These are phyloP conservation scores for Harringtonia aguacate DNA, from an alignment of 2,329 filamentous ascomycete species.

Conservation along the genomic window DNA sequence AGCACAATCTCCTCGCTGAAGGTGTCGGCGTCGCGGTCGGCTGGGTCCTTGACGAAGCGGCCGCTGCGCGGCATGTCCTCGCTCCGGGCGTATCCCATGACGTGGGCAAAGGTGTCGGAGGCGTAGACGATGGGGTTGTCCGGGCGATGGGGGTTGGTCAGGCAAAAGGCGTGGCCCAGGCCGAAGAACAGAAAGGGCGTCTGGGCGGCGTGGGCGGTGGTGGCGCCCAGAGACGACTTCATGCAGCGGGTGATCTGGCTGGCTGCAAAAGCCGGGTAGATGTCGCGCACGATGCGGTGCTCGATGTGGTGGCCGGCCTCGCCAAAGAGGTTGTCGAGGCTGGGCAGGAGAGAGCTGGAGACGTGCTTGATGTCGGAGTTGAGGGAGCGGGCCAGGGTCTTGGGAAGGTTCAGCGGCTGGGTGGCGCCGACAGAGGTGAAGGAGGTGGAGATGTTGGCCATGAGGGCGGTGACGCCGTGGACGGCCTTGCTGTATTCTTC, in stretches of 20 bases:
- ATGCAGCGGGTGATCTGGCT: slow-evolving; percentile 34
- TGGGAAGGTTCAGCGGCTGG: slow-evolving; percentile 30
- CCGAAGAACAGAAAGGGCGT: slow-evolving; percentile 23
- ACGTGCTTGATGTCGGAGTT: slow-evolving; percentile 35
- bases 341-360: slow-evolving; percentile 31
- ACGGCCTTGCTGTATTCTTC: slow-evolving; percentile 32
- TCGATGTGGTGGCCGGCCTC: slow-evolving; percentile 29
- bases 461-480: slow-evolving; percentile 24
- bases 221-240: slow-evolving; percentile 31
- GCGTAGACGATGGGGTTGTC: slow-evolving; percentile 41
- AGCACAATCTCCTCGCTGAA: slow-evolving; percentile 28
- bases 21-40: slow-evolving; percentile 25
- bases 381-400: slow-evolving; percentile 27
- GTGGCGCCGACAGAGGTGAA: slow-evolving; percentile 27
- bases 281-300: slow-evolving; percentile 26
- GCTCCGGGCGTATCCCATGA: slow-evolving; percentile 33
- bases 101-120: slow-evolving; percentile 36
- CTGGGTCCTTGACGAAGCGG: slow-evolving; percentile 35
- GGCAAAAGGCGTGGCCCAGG: slow-evolving; percentile 46
- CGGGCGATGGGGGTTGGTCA: slow-evolving; percentile 38
- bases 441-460: slow-evolving; percentile 24
- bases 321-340: slow-evolving; percentile 29
- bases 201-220: slow-evolving; percentile 15
- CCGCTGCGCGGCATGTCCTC: slow-evolving; percentile 37
- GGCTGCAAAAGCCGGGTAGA: slow-evolving; percentile 40